A percentile compares a stretch with the other conserved stretches of the same genome.
Conservation (phyloP, 2,329 filamentous ascomycete species). For the Waltergamsia citrina region DNA sequence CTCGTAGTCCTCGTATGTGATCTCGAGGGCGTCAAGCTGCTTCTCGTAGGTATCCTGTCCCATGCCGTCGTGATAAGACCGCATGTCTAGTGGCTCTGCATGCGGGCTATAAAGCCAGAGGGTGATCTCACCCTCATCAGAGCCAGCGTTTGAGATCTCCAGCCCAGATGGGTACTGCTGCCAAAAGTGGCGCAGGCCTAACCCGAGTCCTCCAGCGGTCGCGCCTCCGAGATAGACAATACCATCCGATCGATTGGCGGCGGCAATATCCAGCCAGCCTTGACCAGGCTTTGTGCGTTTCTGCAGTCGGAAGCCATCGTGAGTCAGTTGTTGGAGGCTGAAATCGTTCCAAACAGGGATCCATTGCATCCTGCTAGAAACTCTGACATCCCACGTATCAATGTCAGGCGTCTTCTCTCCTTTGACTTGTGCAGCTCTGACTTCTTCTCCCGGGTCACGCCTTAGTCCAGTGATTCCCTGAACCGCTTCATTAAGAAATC, state of each 20-base stretch:
- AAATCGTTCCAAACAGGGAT: constrained; percentile 50
- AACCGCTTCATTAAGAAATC: constrained; percentile 46
- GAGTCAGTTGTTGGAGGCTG: constrained; percentile 42
- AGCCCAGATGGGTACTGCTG: constrained; percentile 50
- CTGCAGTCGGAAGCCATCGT: constrained; percentile 49
- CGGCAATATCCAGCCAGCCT: constrained; percentile 47
- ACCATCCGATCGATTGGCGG: constrained; percentile 42
- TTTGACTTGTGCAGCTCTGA: constrained; percentile 40
- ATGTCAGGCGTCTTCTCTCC: constrained; percentile 30
- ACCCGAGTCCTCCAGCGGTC: constrained; percentile 43
- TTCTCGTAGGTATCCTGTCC: constrained; percentile 44
- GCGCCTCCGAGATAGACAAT: constrained; percentile 48
- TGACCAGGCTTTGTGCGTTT: constrained; percentile 48
- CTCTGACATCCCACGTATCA: constrained; percentile 30
- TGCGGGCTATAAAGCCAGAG: constrained; percentile 51
- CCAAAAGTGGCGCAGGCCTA: constrained; percentile 52
- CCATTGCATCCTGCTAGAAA: constrained; percentile 36
- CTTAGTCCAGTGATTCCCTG: constrained; percentile 50
- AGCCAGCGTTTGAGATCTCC: constrained; percentile 40
- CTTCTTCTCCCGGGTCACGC: constrained; percentile 36
- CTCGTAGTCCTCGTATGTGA: constrained; percentile 56
- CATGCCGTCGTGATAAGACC: constrained; percentile 47
- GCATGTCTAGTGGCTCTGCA: constrained; percentile 44
- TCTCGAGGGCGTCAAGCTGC: constrained; percentile 48
- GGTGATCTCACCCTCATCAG: constrained; percentile 39